Percentiles rank a stretch among this genome's conserved stretches.
Evolutionary conservation across 495 filamentous ascomycete species (phyloP).

Genomic region (Clohesyomyces aquaticus): DNA sequence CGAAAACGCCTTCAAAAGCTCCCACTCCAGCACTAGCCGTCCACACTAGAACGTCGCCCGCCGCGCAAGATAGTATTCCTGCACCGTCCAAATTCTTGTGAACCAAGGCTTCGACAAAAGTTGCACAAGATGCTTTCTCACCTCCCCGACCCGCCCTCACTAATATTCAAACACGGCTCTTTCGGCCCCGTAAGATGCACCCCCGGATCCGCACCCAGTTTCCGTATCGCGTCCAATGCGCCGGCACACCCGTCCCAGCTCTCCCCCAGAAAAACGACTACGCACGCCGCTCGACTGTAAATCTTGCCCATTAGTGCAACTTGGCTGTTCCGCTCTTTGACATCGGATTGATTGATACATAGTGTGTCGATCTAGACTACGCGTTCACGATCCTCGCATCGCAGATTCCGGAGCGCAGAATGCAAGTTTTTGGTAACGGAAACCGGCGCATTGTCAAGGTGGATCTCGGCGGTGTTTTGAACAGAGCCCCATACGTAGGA

Average conservation of each 20-base stretch:
- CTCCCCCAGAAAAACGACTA: neutral
- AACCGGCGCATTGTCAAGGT: neutral
- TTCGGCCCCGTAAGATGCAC: neutral
- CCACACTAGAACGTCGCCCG: neutral
- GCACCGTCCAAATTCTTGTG: neutral
- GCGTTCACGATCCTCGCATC: neutral
- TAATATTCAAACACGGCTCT: neutral
- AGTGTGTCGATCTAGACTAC: constrained; percentile 4
- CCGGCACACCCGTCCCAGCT: neutral
- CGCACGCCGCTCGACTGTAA: neutral
- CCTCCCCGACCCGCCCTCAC: neutral
- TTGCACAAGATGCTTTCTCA: neutral
- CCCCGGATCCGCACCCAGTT: neutral
- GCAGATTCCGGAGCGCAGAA: neutral
- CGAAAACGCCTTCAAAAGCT: too few relatives aligned
- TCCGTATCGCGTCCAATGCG: neutral
- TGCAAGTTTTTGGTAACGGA: neutral
- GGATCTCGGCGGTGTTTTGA: neutral
- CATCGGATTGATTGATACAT: constrained; percentile 6
- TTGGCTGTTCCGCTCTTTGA: neutral
- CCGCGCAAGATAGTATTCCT: neutral
- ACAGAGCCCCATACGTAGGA: constrained; percentile 9
- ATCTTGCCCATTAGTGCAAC: constrained; percentile 2
- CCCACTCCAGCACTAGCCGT: neutral
- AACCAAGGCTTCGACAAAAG: neutral